A percentile compares a stretch with the other conserved stretches of the same genome.
Conservation (phyloP, 1,139 yeast genomes). For the Pichia sp. region DNA sequence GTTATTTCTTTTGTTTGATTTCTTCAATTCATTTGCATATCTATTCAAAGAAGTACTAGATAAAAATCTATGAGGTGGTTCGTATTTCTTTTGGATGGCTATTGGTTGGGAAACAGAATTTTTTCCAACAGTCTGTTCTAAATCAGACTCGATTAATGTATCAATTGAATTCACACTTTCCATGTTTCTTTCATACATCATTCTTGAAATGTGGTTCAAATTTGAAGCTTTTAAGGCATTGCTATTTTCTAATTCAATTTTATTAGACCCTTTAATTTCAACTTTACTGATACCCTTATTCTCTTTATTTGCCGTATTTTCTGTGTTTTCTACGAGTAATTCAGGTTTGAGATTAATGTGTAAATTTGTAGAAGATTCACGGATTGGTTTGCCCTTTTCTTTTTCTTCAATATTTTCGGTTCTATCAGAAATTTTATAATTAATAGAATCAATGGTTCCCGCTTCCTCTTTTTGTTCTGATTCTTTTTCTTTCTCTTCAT, state of each 20-base stretch:
- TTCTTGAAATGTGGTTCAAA: background rate
- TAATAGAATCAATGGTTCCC: too few species aligned
- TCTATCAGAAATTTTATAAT: too few species aligned
- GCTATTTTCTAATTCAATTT: background rate
- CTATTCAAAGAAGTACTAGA: conserved; percentile 4
- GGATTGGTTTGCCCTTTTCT: too few species aligned
- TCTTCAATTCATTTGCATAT: conserved; percentile 2
- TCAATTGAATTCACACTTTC: conserved; percentile 6
- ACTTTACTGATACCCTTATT: too few species aligned
- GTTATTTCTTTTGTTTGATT: background rate
- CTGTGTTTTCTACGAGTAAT: background rate
- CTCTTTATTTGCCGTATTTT: too few species aligned
- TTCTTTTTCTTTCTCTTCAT: conserved; percentile 29
- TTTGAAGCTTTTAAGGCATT: background rate
- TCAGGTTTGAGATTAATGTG: too few species aligned
- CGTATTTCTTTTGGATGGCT: conserved; percentile 13
- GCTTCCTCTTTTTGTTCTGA: conserved; percentile 2
- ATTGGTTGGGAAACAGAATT: conserved; percentile 11
- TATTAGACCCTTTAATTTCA: too few species aligned
- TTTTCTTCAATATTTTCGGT: too few species aligned
- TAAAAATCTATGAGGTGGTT: conserved; percentile 16
- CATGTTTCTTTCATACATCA: background rate
- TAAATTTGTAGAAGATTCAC: too few species aligned
- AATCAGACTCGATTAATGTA: conserved; percentile 1
- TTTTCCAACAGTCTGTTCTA: background rate